These are phyloP conservation scores for Pharus latifolius DNA, from an alignment of 176 grass and related monocot genomes.

Conservation along the genomic window DNA sequence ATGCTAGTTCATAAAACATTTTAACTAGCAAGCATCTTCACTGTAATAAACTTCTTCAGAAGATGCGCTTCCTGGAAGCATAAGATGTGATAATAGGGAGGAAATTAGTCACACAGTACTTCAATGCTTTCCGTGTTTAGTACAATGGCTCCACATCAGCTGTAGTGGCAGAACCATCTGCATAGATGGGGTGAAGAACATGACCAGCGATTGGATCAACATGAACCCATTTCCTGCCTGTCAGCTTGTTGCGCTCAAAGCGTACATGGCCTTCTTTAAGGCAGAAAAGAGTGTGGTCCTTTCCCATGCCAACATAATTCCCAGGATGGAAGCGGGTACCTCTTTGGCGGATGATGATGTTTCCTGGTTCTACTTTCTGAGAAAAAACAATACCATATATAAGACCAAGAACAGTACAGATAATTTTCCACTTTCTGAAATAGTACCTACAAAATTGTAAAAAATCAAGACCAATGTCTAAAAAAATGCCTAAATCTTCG, in stretches of 20 bases:
- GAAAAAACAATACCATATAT: neutral
- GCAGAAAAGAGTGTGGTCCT: slow-evolving; percentile 70
- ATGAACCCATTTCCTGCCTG: slow-evolving; percentile 77
- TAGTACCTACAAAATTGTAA: no score
- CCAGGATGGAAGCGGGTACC: slow-evolving; percentile 75
- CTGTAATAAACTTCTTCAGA: neutral
- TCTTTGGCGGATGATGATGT: slow-evolving; percentile 78
- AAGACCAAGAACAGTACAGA: neutral
- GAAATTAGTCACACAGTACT: neutral
- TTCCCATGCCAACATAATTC: slow-evolving; percentile 77
- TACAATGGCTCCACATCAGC: slow-evolving; percentile 12
- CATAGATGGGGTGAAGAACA: slow-evolving; percentile 58
- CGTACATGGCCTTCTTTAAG: slow-evolving; percentile 76
- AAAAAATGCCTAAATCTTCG: no score
- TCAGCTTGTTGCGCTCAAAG: slow-evolving; percentile 77
- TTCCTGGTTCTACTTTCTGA: slow-evolving; percentile 57
- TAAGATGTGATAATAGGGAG: no score
- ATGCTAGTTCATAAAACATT: no score
- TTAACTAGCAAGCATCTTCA: neutral
- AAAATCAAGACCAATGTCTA: no score
- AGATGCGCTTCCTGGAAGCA: neutral
- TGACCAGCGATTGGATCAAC: slow-evolving; percentile 58
- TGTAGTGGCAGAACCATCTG: neutral
- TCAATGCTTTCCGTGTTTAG: neutral
- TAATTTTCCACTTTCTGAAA: no score